Conservation (phyloP, 306 rosid species). For the Sophora flavescens region DNA sequence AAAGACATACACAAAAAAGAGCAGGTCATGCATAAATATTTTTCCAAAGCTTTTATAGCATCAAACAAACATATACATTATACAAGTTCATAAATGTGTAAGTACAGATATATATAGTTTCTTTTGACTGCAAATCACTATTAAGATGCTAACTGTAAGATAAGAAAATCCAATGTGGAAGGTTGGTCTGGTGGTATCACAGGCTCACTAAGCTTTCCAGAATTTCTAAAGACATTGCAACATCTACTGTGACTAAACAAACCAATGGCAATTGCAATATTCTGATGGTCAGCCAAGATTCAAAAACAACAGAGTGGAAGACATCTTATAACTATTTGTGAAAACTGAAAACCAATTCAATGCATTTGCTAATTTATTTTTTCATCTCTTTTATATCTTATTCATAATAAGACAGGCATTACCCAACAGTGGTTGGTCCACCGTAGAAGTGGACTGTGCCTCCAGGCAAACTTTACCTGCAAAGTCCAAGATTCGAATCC, state of each 20-base stretch:
- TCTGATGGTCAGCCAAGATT: neutral
- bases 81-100: neutral
- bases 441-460: too few relatives aligned
- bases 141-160: neutral
- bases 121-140: neutral
- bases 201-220: neutral
- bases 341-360: neutral
- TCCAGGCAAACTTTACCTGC: too few relatives aligned
- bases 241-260: neutral
- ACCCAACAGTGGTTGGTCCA: too few relatives aligned
- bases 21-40: constrained; percentile 22
- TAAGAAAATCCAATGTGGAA: constrained; percentile 1
- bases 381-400: neutral
- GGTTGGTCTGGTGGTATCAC: neutral
- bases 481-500: too few relatives aligned
- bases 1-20: neutral
- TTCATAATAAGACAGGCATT: neutral
- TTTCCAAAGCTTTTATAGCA: constrained; percentile 7
- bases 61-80: neutral
- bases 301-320: neutral
- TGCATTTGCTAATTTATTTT: neutral
- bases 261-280: neutral
- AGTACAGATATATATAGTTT: neutral
- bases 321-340: neutral
- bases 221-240: neutral